Conservation (phyloP, 108 stramenopile genomes). For the Nitzschia inconspicua region DNA sequence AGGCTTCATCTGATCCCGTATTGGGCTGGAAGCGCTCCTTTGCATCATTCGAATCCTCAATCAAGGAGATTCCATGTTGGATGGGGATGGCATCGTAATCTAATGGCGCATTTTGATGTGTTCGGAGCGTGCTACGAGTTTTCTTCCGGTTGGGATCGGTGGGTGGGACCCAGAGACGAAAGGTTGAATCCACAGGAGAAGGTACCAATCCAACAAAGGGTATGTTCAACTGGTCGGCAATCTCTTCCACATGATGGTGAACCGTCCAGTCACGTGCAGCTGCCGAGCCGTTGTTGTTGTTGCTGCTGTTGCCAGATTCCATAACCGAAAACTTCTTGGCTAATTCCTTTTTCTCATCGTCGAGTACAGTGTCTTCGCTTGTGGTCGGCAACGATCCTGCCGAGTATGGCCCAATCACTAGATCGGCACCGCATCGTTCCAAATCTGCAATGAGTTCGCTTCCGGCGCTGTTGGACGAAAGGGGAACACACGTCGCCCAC, state of each 20-base stretch:
- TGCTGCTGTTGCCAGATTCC: background rate
- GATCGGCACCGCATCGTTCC: slow-evolving; percentile 3
- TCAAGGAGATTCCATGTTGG: background rate
- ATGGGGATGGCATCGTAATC: background rate
- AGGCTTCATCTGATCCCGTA: slow-evolving; percentile 27
- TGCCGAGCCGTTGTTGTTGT: too few relatives aligned
- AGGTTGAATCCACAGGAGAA: slow-evolving; percentile 6
- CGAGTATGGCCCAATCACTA: slow-evolving; percentile 46
- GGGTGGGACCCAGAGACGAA: slow-evolving; percentile 15
- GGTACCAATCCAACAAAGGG: slow-evolving; percentile 21
- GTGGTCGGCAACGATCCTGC: too few relatives aligned
- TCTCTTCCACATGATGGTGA: slow-evolving; percentile 1
- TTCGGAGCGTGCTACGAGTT: background rate
- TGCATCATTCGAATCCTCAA: background rate
- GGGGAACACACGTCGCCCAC: slow-evolving; percentile 51
- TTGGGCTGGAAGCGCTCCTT: slow-evolving; percentile 12
- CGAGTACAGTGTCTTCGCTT: too few relatives aligned
- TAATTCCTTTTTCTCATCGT: background rate
- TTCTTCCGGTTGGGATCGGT: background rate
- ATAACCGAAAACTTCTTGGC: background rate
- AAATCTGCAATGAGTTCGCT: slow-evolving; percentile 45
- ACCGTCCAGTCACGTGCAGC: slow-evolving; percentile 1
- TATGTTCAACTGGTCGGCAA: slow-evolving; percentile 19
- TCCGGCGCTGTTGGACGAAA: slow-evolving; percentile 39
- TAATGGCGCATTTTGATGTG: background rate